These are phyloP conservation scores for Paramyrothecium sp. DNA, from an alignment of 2,329 filamentous ascomycete species.

Conservation along the genomic window DNA sequence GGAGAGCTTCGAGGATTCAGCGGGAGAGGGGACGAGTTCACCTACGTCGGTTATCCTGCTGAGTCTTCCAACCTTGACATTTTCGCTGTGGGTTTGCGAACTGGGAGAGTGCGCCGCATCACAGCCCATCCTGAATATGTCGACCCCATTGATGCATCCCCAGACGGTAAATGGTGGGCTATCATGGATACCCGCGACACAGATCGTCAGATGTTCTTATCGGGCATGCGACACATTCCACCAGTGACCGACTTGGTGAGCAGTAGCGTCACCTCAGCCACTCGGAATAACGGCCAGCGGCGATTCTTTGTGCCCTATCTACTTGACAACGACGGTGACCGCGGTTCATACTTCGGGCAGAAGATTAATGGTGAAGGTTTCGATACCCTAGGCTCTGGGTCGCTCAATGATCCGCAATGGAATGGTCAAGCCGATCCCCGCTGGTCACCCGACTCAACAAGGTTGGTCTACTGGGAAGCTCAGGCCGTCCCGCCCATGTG, in stretches of 20 bases:
- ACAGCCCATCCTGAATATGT: conserved; percentile 42
- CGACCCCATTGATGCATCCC: conserved; percentile 40
- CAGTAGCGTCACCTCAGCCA: conserved; percentile 31
- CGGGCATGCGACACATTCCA: conserved; percentile 37
- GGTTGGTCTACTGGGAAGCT: conserved; percentile 40
- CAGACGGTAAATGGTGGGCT: conserved; percentile 39
- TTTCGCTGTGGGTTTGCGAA: conserved; percentile 37
- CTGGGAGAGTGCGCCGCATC: conserved; percentile 37
- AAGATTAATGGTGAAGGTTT: conserved; percentile 36
- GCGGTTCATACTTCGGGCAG: conserved; percentile 41
- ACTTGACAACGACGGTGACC: conserved; percentile 41
- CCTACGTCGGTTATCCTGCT: conserved; percentile 35
- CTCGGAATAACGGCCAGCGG: conserved; percentile 42
- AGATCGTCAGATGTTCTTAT: conserved; percentile 38
- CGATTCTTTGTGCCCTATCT: conserved; percentile 46
- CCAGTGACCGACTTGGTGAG: conserved; percentile 37
- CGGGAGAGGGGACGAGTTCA: conserved; percentile 37
- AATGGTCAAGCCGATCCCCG: conserved; percentile 44
- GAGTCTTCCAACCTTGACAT: conserved; percentile 45
- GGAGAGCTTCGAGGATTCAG: conserved; percentile 45
- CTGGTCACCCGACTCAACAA: conserved; percentile 38
- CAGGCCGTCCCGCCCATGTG: conserved; percentile 37
- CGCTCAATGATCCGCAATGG: conserved; percentile 45
- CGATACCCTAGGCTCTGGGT: conserved; percentile 23
- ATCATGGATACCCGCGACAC: conserved; percentile 41